Evolutionary conservation across 2,329 filamentous ascomycete genomes (phyloP), one percentile per base, ranked within the genome.

Genomic region (Sphaerulina musiva): DNA sequence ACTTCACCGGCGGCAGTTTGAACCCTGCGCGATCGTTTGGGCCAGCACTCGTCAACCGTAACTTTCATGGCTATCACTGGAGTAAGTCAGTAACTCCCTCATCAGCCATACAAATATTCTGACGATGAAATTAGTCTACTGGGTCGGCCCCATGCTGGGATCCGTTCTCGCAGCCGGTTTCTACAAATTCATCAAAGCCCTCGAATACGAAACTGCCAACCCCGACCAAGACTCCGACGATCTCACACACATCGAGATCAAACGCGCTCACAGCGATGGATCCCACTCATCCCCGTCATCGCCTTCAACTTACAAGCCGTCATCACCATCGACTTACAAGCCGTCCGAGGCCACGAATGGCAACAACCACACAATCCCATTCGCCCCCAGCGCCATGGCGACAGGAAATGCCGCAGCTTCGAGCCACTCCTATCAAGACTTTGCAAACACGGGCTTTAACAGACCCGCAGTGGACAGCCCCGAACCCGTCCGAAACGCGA

Each of bases 11-110:
- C 68, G 53, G 38, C 44, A 62, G 58, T 34, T 54, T 70, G 31
- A 70, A 70, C 55, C 68, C 68, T 17, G 68, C 68, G 7, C 60
- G 68, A 12, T 66, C 62, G 1, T 69, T 70, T 46, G 68, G 68
- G 14, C 68, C 59, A 26, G 62, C 61, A 36, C 65, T 68, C 9
- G 65, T 68, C 14, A 59, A 59, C 41, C 54, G 46, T 26, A 51
- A 54, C 36, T 70, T 70, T 50, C 44, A 57, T 10, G 56, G 59
- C 26, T 68, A 68, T 48, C 66, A 69, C 53, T 68, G 67, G 67
- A 60, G 57, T 62, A 54, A 58, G 59, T 56, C 23, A 9, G 17
- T n/a, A 20, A 9, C 4, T 10, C 31, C 14, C 14, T 32, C n/a
- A 11, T 39, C 31, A 12, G 9, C 23, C 20, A 7, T 2, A 34